Conservation (phyloP, 2,329 filamentous ascomycete species). For the Colletotrichum incanum region DNA sequence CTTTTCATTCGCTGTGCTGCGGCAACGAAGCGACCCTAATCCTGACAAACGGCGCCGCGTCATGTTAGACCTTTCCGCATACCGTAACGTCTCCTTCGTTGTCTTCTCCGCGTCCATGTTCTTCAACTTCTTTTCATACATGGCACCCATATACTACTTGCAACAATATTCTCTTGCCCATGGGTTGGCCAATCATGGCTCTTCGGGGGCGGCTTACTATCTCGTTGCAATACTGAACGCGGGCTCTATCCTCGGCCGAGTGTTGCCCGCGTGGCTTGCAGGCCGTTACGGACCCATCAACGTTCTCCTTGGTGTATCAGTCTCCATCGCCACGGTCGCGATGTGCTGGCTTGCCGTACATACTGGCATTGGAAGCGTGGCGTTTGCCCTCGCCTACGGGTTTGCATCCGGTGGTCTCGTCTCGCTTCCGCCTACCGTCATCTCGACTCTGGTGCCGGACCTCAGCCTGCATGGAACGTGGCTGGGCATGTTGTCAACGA, state of each 20-base stretch:
- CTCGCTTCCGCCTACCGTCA: slow-evolving; percentile 58
- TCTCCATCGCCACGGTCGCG: slow-evolving; percentile 52
- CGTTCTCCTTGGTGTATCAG: slow-evolving; percentile 54
- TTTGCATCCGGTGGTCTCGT: slow-evolving; percentile 63
- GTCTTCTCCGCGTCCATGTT: slow-evolving; percentile 52
- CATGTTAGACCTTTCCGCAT: slow-evolving; percentile 50
- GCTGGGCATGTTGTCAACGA: slow-evolving; percentile 59
- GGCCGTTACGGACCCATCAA: slow-evolving; percentile 59
- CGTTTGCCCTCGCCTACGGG: slow-evolving; percentile 62
- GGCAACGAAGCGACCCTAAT: slow-evolving; percentile 42
- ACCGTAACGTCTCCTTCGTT: slow-evolving; percentile 52
- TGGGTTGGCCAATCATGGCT: slow-evolving; percentile 49
- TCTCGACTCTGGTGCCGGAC: slow-evolving; percentile 60
- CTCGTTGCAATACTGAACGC: slow-evolving; percentile 68
- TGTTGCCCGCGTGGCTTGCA: slow-evolving; percentile 62
- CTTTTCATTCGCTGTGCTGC: slow-evolving; percentile 50
- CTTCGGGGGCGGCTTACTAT: slow-evolving; percentile 56
- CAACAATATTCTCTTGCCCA: slow-evolving; percentile 59
- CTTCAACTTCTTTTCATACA: slow-evolving; percentile 55
- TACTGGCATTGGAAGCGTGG: slow-evolving; percentile 55
- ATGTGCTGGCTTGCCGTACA: slow-evolving; percentile 60
- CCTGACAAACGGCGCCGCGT: slow-evolving; percentile 42
- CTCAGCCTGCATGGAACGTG: slow-evolving; percentile 58
- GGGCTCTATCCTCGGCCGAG: slow-evolving; percentile 63
- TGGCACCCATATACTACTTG: slow-evolving; percentile 63